Evolutionary conservation across 116 monocot species (phyloP).

Genomic region (Papilionanthe hybrid): DNA sequence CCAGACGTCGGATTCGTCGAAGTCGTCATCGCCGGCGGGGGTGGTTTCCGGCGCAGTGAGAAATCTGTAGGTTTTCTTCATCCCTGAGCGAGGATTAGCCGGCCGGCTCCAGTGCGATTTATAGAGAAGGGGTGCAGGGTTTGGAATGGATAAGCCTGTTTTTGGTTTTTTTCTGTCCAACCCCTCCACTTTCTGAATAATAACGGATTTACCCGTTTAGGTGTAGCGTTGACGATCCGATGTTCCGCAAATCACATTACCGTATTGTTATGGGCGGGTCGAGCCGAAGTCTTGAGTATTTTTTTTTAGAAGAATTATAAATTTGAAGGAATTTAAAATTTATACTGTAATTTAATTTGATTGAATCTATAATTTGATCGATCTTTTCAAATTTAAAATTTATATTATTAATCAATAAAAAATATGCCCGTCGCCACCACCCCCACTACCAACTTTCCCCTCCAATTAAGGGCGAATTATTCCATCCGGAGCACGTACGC

Average conservation of each 20-base stretch:
- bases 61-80: conserved; percentile 18
- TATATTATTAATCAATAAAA: too few relatives aligned
- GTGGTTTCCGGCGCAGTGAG: conserved; percentile 6
- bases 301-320: too few relatives aligned
- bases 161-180: not conserved
- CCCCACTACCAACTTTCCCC: too few relatives aligned
- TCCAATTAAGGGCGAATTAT: too few relatives aligned
- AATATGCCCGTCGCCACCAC: too few relatives aligned
- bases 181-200: not conserved
- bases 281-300: too few relatives aligned
- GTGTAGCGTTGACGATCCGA: not conserved
- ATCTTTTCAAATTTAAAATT: too few relatives aligned
- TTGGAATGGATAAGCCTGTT: conserved; percentile 10
- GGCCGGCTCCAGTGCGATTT: not conserved
- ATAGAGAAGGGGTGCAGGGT: not conserved
- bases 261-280: not conserved
- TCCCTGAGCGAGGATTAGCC: not conserved
- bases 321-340: too few relatives aligned
- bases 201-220: not conserved
- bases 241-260: conserved; percentile 4
- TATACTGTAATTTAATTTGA: too few relatives aligned
- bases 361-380: too few relatives aligned
- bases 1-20: conserved; percentile 81
- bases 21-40: conserved; percentile 31
- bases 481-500: too few relatives aligned